phyloP scores from a whole-genome alignment of 306 rosid genomes.

The Trifolium pratense region DNA sequence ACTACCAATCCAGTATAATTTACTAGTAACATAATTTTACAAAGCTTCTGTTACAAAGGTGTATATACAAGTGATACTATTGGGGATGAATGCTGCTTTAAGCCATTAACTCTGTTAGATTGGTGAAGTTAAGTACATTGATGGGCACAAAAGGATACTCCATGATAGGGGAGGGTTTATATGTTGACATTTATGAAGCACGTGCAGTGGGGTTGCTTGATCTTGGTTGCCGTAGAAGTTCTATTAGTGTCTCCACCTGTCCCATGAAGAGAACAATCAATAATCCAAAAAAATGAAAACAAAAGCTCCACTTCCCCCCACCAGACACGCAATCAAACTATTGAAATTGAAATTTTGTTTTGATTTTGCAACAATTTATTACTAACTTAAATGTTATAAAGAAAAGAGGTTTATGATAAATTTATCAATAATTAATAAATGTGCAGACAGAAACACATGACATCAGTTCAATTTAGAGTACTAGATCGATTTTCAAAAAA shows the following conservation, averaged over 20 bases:
- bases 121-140: conserved; percentile 24
- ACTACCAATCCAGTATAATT: conserved; percentile 34
- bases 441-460: background rate
- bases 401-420: too few species aligned
- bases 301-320: background rate
- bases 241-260: conserved; percentile 90
- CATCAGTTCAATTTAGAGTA: background rate
- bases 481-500: background rate
- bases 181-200: conserved; percentile 49
- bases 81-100: background rate
- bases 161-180: conserved; percentile 38
- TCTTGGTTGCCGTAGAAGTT: conserved; percentile 94
- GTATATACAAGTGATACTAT: conserved; percentile 42
- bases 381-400: too few species aligned
- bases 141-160: conserved; percentile 17
- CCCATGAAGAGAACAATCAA: conserved; percentile 46
- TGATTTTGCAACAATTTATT: too few species aligned
- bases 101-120: conserved; percentile 26
- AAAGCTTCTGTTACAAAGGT: conserved; percentile 41
- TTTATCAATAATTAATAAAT: too few species aligned
- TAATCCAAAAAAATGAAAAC: conserved; percentile 25
- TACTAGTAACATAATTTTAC: conserved; percentile 45
- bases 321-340: conserved; percentile 22
- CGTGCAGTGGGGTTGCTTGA: conserved; percentile 68
- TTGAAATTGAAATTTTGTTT: background rate